Conservation (phyloP, 768 basidiomycete species). For the Pulveroboletus frians region DNA sequence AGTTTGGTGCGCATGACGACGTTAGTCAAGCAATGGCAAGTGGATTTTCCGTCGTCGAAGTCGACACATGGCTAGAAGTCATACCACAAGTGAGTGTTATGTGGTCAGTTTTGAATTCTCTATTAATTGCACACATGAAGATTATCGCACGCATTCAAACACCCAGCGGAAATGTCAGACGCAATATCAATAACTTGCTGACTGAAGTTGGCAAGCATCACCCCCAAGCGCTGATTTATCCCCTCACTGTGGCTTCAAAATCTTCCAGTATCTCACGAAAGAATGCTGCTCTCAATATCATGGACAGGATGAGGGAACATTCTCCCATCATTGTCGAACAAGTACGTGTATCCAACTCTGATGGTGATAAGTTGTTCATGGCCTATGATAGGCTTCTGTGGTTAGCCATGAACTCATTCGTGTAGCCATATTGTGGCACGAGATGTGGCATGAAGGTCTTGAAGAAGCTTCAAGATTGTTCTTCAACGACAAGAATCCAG, state of each 20-base stretch:
- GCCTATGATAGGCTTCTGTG: slow-evolving; percentile 55
- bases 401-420: slow-evolving; percentile 95
- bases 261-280: slow-evolving; percentile 82
- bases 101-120: background rate
- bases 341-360: slow-evolving; percentile 35
- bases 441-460: slow-evolving; percentile 96
- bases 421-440: slow-evolving; percentile 98
- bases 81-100: slow-evolving; percentile 76
- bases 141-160: slow-evolving; percentile 99
- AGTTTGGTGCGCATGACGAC: slow-evolving; percentile 85
- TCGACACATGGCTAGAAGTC: slow-evolving; percentile 98
- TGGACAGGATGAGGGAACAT: slow-evolving; percentile 92
- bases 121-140: slow-evolving; percentile 35
- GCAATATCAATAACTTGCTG: slow-evolving; percentile 83
- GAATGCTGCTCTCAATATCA: slow-evolving; percentile 79
- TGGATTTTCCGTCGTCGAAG: slow-evolving; percentile 84
- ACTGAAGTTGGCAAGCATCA: slow-evolving; percentile 94
- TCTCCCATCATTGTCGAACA: slow-evolving; percentile 84
- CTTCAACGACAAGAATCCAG: slow-evolving; percentile 95
- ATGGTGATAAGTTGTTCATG: background rate
- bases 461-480: slow-evolving; percentile 96
- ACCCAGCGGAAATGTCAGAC: slow-evolving; percentile 77
- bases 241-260: slow-evolving; percentile 93
- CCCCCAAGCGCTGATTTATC: slow-evolving; percentile 95
- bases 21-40: slow-evolving; percentile 85